Base-by-base conservation (phyloP, 2,329 filamentous ascomycete species). In the Scedosporium apiospermum region DNA sequence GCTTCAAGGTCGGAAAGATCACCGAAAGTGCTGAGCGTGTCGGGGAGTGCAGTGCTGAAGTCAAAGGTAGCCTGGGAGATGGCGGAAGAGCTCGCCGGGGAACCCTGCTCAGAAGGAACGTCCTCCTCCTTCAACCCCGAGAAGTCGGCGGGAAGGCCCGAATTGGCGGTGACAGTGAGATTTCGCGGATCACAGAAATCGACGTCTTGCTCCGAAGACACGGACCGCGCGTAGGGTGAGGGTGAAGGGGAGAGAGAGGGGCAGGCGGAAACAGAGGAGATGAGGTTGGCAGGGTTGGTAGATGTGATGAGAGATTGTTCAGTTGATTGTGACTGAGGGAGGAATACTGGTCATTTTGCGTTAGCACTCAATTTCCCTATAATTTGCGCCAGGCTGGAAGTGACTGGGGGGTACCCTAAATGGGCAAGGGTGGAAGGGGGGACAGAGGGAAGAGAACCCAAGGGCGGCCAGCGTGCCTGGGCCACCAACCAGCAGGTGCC, bases 151-250 rank as follows among this genome's bases (percentile, higher is more conserved):
- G 80, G 76, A 60, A 81, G 71, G 7, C 77, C 80, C 46, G 80
- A 73, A 68, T 78, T 81, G 71, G 75, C 74, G 62, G 78, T 82
- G 30, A 96, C 90, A 21, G 90, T 96, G 66, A 97, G 79, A 72
- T 96, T 91, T 71, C 93, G 88, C 41, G 93, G 93, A 72, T 97
- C 93, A 76, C 93, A 96, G 74, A 95, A 96, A 76, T 91, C 88
- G 68, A 91, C 82, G 73, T 91, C 88, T 67, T 83, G 80, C 71
- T 91, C 88, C 1, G 86, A 86, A 57, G 82, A 78, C 72, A 88
- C 78, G 63, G 89, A 86, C 69, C 83, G 80, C 68, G 90, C 87
- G 66, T 90, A 87, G 34, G 91, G 90, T 58, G 90, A 89, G 18
- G 92, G 91, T 38, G 91, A 96, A 21, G 92, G 91, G 30, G 91